These are phyloP conservation scores for Emmonsia crescens DNA, from an alignment of 2,329 filamentous ascomycete genomes.

Conservation along the genomic window DNA sequence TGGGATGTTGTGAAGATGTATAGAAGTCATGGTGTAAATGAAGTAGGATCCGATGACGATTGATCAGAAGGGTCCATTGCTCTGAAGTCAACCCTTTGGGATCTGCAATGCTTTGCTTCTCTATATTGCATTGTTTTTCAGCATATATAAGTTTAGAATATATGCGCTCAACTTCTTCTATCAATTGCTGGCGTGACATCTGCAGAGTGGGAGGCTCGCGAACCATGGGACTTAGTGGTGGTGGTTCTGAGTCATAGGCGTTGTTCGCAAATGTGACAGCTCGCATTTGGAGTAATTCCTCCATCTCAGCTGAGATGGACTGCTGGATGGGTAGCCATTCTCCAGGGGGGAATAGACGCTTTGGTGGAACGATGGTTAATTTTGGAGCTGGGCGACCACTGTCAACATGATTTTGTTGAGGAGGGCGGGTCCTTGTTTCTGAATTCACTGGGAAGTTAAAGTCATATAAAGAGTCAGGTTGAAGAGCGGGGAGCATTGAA, in stretches of 20 bases:
- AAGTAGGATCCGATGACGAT: slow-evolving; percentile 66
- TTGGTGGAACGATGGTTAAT: no score
- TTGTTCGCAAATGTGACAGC: no score
- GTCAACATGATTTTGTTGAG: background rate
- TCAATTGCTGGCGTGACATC: slow-evolving; percentile 67
- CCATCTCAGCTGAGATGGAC: no score
- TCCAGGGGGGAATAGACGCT: no score
- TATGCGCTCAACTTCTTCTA: slow-evolving; percentile 54
- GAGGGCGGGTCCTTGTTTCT: background rate
- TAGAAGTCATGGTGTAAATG: slow-evolving; percentile 84
- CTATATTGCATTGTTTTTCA: slow-evolving; percentile 75
- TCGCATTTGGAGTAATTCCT: no score
- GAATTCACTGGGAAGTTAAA: background rate
- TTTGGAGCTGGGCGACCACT: no score
- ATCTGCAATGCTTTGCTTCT: slow-evolving; percentile 53
- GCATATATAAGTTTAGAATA: slow-evolving; percentile 79
- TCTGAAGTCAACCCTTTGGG: slow-evolving; percentile 47
- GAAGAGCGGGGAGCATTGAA: background rate
- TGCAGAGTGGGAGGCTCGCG: slow-evolving; percentile 52
- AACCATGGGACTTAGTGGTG: background rate
- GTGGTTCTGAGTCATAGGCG: background rate
- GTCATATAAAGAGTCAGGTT: background rate
- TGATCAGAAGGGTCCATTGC: slow-evolving; percentile 76
- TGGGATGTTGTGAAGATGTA: slow-evolving; percentile 74
- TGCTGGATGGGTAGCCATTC: no score